A percentile compares a stretch with the other conserved stretches of the same genome.
Evolutionary conservation across 495 filamentous ascomycete genomes (phyloP).

Genomic region (Copromyces sp.): DNA sequence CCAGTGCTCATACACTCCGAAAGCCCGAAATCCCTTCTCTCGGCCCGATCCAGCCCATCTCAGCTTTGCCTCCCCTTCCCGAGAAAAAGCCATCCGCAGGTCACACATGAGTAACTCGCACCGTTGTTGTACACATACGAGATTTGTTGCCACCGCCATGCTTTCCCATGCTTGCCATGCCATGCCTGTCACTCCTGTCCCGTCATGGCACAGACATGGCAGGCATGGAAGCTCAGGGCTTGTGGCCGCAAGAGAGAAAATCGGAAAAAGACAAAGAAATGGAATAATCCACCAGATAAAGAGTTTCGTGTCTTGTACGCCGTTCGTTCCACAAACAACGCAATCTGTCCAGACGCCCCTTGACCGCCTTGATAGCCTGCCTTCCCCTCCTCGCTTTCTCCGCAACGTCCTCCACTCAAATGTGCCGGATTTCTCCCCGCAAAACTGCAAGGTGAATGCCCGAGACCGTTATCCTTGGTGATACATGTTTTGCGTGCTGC

Average conservation of each 20-base stretch:
- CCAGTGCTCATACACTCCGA: not conserved
- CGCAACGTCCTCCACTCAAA: not conserved
- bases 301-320: not conserved
- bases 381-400: not conserved
- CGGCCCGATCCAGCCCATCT: not conserved
- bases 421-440: not conserved
- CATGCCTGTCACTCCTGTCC: not conserved
- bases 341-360: not conserved
- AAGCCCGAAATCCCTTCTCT: not conserved
- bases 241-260: not conserved
- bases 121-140: not conserved
- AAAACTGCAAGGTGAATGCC: not conserved
- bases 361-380: not conserved
- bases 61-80: not conserved
- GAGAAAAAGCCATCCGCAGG: not conserved
- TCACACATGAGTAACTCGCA: not conserved
- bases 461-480: not conserved
- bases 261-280: not conserved
- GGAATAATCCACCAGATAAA: not conserved
- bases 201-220: not conserved
- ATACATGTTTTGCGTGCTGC: not conserved
- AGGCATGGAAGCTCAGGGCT: not conserved
- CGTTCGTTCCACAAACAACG: not conserved
- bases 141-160: not conserved
- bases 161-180: not conserved